Conservation (phyloP, 1,284 basidiomycete species). For the Sutorius eximius region DNA sequence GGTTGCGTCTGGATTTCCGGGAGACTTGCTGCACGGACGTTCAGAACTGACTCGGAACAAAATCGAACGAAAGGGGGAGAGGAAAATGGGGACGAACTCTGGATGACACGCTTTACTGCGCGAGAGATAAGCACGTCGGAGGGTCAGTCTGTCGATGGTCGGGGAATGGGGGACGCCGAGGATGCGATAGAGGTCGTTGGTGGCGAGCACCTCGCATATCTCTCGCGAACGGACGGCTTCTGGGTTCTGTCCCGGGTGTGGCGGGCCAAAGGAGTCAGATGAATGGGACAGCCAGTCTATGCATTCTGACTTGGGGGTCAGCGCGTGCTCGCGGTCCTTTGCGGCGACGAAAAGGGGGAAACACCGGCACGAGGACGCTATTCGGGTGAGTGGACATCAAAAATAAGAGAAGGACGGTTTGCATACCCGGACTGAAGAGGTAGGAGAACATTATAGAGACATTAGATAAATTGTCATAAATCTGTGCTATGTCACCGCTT, state of each 20-base stretch:
- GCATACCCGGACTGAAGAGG: too few species aligned
- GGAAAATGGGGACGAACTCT: constrained; percentile 59
- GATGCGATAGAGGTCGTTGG: constrained; percentile 71
- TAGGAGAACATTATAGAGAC: too few species aligned
- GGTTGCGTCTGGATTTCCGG: constrained; percentile 72
- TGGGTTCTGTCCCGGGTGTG: constrained; percentile 1
- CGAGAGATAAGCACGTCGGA: constrained; percentile 75
- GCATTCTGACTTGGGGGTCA: constrained; percentile 24
- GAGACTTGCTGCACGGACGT: constrained; percentile 65
- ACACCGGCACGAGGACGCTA: constrained; percentile 35
- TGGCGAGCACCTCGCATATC: constrained; percentile 58
- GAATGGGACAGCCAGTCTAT: constrained; percentile 17
- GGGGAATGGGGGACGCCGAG: constrained; percentile 60
- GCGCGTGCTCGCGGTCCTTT: constrained; percentile 47
- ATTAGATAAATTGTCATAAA: too few species aligned
- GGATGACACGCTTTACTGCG: constrained; percentile 80
- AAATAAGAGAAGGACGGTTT: too few species aligned
- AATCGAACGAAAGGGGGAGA: not conserved
- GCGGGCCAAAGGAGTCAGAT: not conserved
- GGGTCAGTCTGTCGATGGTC: constrained; percentile 58
- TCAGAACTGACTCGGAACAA: constrained; percentile 4
- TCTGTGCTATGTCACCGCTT: too few species aligned
- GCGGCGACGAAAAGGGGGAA: constrained; percentile 62
- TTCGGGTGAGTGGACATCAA: too few species aligned
- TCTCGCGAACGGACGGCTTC: constrained; percentile 39